These are phyloP conservation scores for Apium graveolens DNA, from an alignment of 129 eudicot species.

Conservation along the genomic window DNA sequence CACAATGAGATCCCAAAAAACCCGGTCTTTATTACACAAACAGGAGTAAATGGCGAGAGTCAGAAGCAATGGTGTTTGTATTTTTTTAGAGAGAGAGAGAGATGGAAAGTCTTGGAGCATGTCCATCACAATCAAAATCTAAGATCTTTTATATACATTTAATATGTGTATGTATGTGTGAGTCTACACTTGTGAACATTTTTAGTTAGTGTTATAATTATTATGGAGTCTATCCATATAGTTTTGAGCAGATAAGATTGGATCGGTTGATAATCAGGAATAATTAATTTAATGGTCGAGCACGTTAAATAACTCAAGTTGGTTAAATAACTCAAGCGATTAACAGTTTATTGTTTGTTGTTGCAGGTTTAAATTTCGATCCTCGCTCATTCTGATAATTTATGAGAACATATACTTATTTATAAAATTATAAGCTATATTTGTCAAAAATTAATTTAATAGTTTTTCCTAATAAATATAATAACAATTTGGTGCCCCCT, in stretches of 20 bases:
- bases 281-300: too few relatives aligned
- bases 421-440: too few relatives aligned
- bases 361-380: too few relatives aligned
- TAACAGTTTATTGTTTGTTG: too few relatives aligned
- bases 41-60: background rate
- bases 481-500: too few relatives aligned
- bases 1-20: slow-evolving; percentile 26
- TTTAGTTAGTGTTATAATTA: background rate
- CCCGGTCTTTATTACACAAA: slow-evolving; percentile 11
- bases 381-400: too few relatives aligned
- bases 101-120: background rate
- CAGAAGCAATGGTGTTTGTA: background rate
- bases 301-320: too few relatives aligned
- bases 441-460: too few relatives aligned
- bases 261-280: background rate
- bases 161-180: background rate
- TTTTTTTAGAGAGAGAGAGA: slow-evolving; percentile 7
- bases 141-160: background rate
- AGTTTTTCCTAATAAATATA: too few relatives aligned
- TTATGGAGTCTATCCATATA: background rate
- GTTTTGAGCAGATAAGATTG: background rate
- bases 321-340: too few relatives aligned
- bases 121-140: slow-evolving; percentile 2
- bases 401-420: too few relatives aligned
- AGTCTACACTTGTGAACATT: background rate